Conservation (phyloP, 768 basidiomycete genomes). For the Amanita muscaria region DNA sequence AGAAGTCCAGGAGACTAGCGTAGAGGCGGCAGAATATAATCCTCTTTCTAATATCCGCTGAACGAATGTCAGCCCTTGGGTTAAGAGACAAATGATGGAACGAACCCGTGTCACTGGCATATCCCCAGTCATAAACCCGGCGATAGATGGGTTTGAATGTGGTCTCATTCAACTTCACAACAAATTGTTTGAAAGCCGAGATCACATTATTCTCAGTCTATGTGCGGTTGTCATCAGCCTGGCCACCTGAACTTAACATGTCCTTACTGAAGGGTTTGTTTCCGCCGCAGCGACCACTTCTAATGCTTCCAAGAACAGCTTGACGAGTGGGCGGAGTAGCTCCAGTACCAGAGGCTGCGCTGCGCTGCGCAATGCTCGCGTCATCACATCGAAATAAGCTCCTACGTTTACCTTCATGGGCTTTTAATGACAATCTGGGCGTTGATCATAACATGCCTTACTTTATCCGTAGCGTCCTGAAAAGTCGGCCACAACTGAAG, state of each 20-base stretch:
- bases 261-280: conserved; percentile 22
- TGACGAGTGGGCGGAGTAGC: conserved; percentile 60
- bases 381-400: conserved; percentile 63
- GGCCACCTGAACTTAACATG: not conserved
- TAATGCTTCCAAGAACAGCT: conserved; percentile 72
- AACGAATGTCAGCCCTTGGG: not conserved
- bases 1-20: conserved; percentile 67
- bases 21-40: conserved; percentile 73
- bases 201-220: conserved; percentile 51
- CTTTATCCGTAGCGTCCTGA: conserved; percentile 27
- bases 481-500: conserved; percentile 44
- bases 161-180: conserved; percentile 87
- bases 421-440: not conserved
- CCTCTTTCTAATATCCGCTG: conserved; percentile 29
- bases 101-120: conserved; percentile 45
- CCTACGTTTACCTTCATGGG: conserved; percentile 24
- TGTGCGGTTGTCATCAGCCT: not conserved
- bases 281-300: conserved; percentile 36
- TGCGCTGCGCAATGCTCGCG: conserved; percentile 54
- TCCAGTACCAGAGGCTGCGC: conserved; percentile 56
- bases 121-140: conserved; percentile 92
- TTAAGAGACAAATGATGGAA: not conserved
- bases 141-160: conserved; percentile 90
- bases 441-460: conserved; percentile 14
- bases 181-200: conserved; percentile 77